These are phyloP conservation scores for Teunomyces panamensis DNA, from an alignment of 805 yeast species.

Conservation along the genomic window DNA sequence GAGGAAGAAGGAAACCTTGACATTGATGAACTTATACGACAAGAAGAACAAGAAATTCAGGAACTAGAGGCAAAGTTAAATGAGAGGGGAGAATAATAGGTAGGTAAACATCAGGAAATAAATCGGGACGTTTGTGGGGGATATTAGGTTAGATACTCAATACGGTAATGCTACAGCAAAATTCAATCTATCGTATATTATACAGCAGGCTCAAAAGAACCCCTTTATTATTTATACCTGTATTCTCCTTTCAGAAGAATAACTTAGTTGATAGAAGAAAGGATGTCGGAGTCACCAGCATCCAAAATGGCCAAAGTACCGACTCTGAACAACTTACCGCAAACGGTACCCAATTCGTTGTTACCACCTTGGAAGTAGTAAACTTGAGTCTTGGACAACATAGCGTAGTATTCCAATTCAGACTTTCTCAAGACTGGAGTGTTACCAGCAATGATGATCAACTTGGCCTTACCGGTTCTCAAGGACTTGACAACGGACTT, in stretches of 20 bases:
- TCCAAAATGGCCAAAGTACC: conserved; percentile 95
- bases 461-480: conserved; percentile 99
- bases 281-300: conserved; percentile 99
- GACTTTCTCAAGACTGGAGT: conserved; percentile 99
- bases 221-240: neutral
- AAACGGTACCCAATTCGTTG: conserved; percentile 99
- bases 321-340: conserved; percentile 99
- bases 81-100: conserved; percentile 10
- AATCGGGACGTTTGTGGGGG: neutral
- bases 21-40: conserved; percentile 38
- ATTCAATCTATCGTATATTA: conserved; percentile 8
- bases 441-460: conserved; percentile 97
- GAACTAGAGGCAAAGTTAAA: conserved; percentile 38
- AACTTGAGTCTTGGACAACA: conserved; percentile 95
- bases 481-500: conserved; percentile 97
- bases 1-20: conserved; percentile 17
- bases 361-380: conserved; percentile 99
- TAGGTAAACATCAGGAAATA: neutral
- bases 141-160: neutral
- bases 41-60: conserved; percentile 46
- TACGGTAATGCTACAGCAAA: neutral
- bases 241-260: conserved; percentile 3
- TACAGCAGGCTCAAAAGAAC: conserved; percentile 4
- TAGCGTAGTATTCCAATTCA: conserved; percentile 99
- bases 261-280: conserved; percentile 46